Base-by-base conservation (phyloP, 2,329 filamentous ascomycete species). In the Amphichorda felina region DNA sequence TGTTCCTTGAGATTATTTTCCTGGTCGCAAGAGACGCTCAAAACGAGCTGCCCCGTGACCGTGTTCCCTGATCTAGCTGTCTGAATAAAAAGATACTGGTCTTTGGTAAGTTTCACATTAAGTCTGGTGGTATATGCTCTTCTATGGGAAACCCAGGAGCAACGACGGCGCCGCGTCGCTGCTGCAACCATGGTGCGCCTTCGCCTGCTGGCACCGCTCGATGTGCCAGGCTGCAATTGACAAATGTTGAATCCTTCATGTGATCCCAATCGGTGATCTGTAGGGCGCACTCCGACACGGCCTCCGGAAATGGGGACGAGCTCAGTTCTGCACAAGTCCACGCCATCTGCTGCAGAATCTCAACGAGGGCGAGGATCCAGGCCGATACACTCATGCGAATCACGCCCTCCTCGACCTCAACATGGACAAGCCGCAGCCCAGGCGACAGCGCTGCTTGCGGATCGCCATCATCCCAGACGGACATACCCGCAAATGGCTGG, bases 311-410 rank as follows among this genome's bases (percentile, higher is more conserved):
- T 1, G 56, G 56, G 2, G 56, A 57, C 2, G 55, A 43, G 33
- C 53, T 57, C 8, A 59, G 44, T 2, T 46, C 45, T 2, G 55
- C 55, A 18, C 54, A 59, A 2, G 48, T 51, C 56, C 56, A 60
- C 8, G 51, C 52, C 55, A 59, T 56, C 34, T 57, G 55, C 31
- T 59, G 55, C 3, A 59, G 46, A 2, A 58, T 47, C 10, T 57
- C 53, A 30, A 56, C 50, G 43, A 59, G 48, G 2, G 49, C 52
- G 21, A 53, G 51, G 0, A 51, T 49, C 55, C 55, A 54, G 1
- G 55, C 53, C 3, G 53, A 58, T 2, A 53, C 50, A 17, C 45
- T 56, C 28, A 59, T 42, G 0, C 54, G 43, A 15, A 59, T 46
- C 0, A 42, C 46, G 2, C 50, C 48, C 9, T 50, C 47, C 30